These are phyloP conservation scores for Aspergillus neoniger DNA, from an alignment of 2,329 filamentous ascomycete species.

Conservation along the genomic window DNA sequence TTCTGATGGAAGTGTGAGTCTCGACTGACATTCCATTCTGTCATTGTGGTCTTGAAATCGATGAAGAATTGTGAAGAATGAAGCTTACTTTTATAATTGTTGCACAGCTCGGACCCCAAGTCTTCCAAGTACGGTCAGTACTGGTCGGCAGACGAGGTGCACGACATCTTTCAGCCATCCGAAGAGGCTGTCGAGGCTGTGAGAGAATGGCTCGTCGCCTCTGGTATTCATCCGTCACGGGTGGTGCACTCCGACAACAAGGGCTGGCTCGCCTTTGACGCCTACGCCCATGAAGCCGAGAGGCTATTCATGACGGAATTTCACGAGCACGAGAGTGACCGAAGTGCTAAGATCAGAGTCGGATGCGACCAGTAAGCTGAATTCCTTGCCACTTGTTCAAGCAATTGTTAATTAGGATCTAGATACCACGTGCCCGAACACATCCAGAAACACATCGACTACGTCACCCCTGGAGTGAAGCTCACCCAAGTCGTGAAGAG, in stretches of 20 bases:
- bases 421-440: slow-evolving; percentile 54
- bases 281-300: slow-evolving; percentile 57
- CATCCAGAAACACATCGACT: slow-evolving; percentile 55
- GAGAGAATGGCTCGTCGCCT: slow-evolving; percentile 55
- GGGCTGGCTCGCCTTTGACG: slow-evolving; percentile 59
- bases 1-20: slow-evolving; percentile 43
- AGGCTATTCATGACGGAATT: slow-evolving; percentile 56
- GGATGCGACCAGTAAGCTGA: slow-evolving; percentile 41
- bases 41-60: neutral
- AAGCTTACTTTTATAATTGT: neutral
- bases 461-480: slow-evolving; percentile 58
- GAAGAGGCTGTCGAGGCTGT: slow-evolving; percentile 53
- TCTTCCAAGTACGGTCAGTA: slow-evolving; percentile 47
- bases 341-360: slow-evolving; percentile 31
- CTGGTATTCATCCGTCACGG: slow-evolving; percentile 53
- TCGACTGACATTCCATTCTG: neutral
- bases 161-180: slow-evolving; percentile 46
- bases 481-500: slow-evolving; percentile 40
- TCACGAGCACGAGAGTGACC: slow-evolving; percentile 51
- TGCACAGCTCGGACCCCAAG: slow-evolving; percentile 40
- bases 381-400: accelerated
- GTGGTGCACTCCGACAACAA: slow-evolving; percentile 54
- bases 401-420: neutral
- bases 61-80: neutral
- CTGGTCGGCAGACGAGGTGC: slow-evolving; percentile 47